Percentiles rank a stretch among this genome's conserved stretches.
Evolutionary conservation across 257 asterid species (phyloP).

Genomic region (Solanum dulcamara): DNA sequence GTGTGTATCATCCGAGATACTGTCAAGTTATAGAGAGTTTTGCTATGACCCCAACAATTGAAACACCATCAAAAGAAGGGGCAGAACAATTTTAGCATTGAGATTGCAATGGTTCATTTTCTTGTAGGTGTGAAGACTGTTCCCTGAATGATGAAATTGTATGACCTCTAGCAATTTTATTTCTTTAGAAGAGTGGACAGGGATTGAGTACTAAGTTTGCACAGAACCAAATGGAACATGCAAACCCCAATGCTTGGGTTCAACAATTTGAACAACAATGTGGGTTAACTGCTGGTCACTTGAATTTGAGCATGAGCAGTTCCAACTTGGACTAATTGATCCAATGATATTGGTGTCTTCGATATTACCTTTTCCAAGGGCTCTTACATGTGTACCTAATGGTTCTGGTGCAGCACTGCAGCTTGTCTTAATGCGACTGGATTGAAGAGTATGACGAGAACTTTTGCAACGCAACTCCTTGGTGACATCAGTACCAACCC

Average conservation of each 20-base stretch:
- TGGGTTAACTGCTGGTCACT: not conserved
- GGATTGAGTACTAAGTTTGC: not conserved
- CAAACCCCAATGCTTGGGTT: not conserved
- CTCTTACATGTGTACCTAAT: not conserved
- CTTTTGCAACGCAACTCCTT: too few species aligned
- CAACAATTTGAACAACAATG: not conserved
- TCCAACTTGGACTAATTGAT: not conserved
- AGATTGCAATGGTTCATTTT: not conserved
- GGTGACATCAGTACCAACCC: too few species aligned
- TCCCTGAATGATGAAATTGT: not conserved
- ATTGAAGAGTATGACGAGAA: too few species aligned
- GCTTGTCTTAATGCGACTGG: too few species aligned
- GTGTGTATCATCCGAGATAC: not conserved
- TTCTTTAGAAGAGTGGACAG: not conserved
- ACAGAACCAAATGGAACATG: not conserved
- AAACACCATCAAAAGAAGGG: not conserved
- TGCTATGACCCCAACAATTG: not conserved
- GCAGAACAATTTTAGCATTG: not conserved
- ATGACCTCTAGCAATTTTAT: not conserved
- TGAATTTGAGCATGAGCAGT: not conserved
- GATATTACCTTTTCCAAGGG: not conserved
- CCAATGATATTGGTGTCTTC: not conserved
- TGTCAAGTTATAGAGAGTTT: not conserved
- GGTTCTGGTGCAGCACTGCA: not conserved
- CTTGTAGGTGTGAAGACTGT: not conserved